Base-by-base conservation (phyloP, 179 eudicot species). In the Spinacia oleracea region DNA sequence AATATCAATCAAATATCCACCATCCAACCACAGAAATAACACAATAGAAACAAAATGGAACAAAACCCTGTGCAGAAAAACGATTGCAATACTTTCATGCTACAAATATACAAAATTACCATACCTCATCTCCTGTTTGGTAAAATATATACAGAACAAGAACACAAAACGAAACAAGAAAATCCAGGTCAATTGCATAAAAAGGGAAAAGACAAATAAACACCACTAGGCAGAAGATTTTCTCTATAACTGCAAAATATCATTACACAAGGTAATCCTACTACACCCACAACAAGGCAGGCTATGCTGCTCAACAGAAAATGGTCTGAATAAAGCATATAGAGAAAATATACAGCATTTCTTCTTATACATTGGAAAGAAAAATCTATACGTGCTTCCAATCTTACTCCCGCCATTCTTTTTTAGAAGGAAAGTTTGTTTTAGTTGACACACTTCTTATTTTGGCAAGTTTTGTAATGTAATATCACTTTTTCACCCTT, bases 1-100 rank as follows among this genome's bases (percentile, higher is more conserved):
- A 70, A 35, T n/a, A 56, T 74, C 70, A 77, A 77, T 56, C n/a
- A 50, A 65, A 70, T 29, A 32, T 7, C 31, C 7, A 3, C 60
- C 16, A 69, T 15, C 35, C 63, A 50, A 34, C 18, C 64, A 18
- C 27, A 18, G 20, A 29, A 73, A 40, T 27, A 38, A 38, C 23
- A 50, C 50, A 59, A 58, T 69, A 40, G 14, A 14, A 72, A 60
- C 2, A 20, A 64, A 32, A 64, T 15, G 12, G 15, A 64, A 15
- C 9, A 53, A 53, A 0, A 53, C 5, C 58, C 23, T 53, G 58
- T 56, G 23, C 25, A 51, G 21, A 51, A 51, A 51, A 51, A 51
- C 56, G 18, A 56, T 21, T n/a, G 23, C 62, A 56, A 6, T 20
- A 56, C 58, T 56, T 21, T n/a, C 62, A 4, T 56, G n/a, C 2